Percentiles rank a stretch among this genome's conserved stretches.
Conservation (phyloP, 75 land plant species). For the Picea glauca region DNA sequence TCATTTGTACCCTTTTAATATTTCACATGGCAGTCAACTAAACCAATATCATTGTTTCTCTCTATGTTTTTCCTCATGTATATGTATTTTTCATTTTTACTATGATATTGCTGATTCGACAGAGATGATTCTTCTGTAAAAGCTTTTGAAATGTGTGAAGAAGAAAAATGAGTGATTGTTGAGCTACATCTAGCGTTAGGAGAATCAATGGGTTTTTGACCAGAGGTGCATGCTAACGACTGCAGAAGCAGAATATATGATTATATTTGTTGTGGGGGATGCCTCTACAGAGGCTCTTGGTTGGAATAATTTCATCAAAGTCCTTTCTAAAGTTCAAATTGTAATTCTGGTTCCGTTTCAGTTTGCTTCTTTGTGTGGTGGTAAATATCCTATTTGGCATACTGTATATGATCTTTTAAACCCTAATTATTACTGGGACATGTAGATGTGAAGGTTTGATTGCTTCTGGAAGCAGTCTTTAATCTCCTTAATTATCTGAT, state of each 20-base stretch:
- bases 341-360: too few relatives aligned
- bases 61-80: background rate
- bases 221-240: background rate
- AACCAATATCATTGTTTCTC: background rate
- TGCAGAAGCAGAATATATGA: background rate
- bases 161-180: background rate
- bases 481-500: too few relatives aligned
- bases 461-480: too few relatives aligned
- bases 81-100: background rate
- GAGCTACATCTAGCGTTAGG: background rate
- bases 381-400: too few relatives aligned
- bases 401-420: too few relatives aligned
- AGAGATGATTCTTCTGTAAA: background rate
- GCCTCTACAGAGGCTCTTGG: background rate
- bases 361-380: too few relatives aligned
- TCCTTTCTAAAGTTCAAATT: too few relatives aligned
- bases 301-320: too few relatives aligned
- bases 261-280: constrained; percentile 4
- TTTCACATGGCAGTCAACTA: background rate
- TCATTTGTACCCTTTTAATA: background rate
- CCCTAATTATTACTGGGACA: too few relatives aligned
- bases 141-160: background rate
- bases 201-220: background rate
- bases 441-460: too few relatives aligned
- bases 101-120: background rate